phyloP scores from a whole-genome alignment of 768 basidiomycete species.

The Lentinula sp. region DNA sequence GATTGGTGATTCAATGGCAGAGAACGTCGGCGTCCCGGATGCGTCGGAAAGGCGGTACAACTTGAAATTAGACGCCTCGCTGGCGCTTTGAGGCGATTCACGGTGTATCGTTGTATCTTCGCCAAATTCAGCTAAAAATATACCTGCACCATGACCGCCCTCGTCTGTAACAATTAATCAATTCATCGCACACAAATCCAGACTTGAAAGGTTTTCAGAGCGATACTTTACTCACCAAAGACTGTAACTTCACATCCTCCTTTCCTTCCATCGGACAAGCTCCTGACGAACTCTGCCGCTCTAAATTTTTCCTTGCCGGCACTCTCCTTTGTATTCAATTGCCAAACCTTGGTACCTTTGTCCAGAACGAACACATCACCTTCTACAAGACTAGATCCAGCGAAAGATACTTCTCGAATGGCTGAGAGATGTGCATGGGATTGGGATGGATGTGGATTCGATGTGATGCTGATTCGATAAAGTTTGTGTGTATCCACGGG shows the following conservation, averaged over 20 bases:
- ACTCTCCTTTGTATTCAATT: conserved; percentile 51
- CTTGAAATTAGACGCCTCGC: conserved; percentile 9
- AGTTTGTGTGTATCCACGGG: conserved; percentile 39
- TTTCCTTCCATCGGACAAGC: conserved; percentile 33
- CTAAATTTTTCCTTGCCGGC: conserved; percentile 53
- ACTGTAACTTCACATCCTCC: conserved; percentile 38
- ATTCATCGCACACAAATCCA: background rate
- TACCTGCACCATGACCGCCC: conserved; percentile 36
- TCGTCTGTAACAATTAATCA: conserved; percentile 32
- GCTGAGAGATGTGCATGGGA: conserved; percentile 23
- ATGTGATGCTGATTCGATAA: conserved; percentile 38
- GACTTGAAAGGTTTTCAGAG: background rate
- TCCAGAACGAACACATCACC: conserved; percentile 59
- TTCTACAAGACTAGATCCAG: conserved; percentile 39
- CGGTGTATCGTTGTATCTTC: conserved; percentile 17
- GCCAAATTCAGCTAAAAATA: conserved; percentile 46
- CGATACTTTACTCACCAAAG: conserved; percentile 31
- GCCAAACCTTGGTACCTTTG: conserved; percentile 44
- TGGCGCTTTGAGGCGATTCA: conserved; percentile 1
- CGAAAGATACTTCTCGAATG: conserved; percentile 43
- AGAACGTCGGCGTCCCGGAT: conserved; percentile 32
- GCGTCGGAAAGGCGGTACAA: conserved; percentile 42
- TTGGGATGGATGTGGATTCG: background rate
- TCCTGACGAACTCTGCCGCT: conserved; percentile 53
- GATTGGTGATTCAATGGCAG: conserved; percentile 21